Base-by-base conservation (phyloP, 2,329 filamentous ascomycete genomes). In the Fusarium sterilihyphosum region DNA sequence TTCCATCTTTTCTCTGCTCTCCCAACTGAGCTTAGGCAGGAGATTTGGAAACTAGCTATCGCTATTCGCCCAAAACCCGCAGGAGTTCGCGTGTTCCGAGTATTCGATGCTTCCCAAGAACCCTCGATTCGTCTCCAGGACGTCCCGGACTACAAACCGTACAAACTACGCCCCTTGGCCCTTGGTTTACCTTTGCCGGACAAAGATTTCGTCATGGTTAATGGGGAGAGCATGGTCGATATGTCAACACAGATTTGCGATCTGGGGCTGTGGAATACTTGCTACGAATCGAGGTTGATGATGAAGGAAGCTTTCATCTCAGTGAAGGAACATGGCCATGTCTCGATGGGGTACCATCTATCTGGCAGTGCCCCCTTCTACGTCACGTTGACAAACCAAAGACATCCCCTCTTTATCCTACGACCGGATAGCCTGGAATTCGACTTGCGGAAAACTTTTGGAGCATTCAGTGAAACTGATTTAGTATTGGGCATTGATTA, bases 271-370 rank as follows among this genome's bases (percentile, higher is more conserved):
- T 47, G 44, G 24, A 16, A 47, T 29, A 29, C 44, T 7, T 47
- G 44, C 24, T 0, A 29, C 0, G 24, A 47, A 47, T 47, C 44
- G 44, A 47, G 24, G 18, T 11, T 47, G 13, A 29, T 29, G 44
- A 16, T 47, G 44, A 29, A 29, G 24, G 2, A 47, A 4, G 18
- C 44, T 3, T 47, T 11, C 5, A 18, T 16, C 0, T 5, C 44
- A 47, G 0, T 22, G 1, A 3, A 16, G 18, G 44, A 0, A 29
- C 2, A 22, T 16, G 1, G 6, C 8, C 3, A 3, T 22, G 8
- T 0, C 44, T 47, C 44, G 18, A 47, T 29, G 0, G 44, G 44
- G 6, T 29, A 29, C 24, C 29, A 3, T 29, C 18, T 29, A 10
- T 47, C 44, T 22, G 44, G 24, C 0, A 47, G 12, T 29, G 24